Base-by-base conservation (phyloP, 768 basidiomycete genomes). In the Termitomyces sp. region DNA sequence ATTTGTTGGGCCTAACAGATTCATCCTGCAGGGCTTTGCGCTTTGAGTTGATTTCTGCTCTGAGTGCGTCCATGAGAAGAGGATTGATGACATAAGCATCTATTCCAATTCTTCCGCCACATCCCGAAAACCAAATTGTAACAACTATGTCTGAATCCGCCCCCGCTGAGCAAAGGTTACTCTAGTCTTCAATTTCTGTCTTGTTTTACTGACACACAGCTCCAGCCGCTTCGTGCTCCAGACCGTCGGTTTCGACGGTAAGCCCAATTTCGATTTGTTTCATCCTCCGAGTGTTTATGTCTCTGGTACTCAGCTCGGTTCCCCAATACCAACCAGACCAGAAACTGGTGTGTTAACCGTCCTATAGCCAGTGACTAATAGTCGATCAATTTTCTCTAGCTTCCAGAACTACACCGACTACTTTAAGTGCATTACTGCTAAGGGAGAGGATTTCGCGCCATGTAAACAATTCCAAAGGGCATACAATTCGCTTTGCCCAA, bases 381-480 rank as follows among this genome's bases (percentile, higher is more conserved):
- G 30, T 33, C 48, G 42, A 59, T 64, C 36, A 60, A 42, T 47
- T 9, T 24, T 44, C 43, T n/a, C 30, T 64, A 92, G 90, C 76
- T 90, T 85, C 84, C 93, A 96, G 77, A 94, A 96, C 79, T 98
- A 95, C 73, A 89, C 90, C 60, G 97, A 99, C 76, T 98, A 97
- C 81, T 94, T 95, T 86, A 96, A 96, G 74, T 99, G 97, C 74
- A 76, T 98, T 66, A 74, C 90, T 66, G 95, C 95, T 66, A 98
- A 97, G 78, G 97, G 97, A 64, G 97, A 99, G 65, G 97, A 98
- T 59, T 98, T 87, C 71, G 86, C 88, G n/a, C 94, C 97, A 2
- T 98, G 97, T 88, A 94, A 94, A 78, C 95, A 97, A 74, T 99
- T 99, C 86, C 91, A 90, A 79, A 84, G 86, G 72, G 92, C 92